These are phyloP conservation scores for Globisporangium perplexum DNA, from an alignment of 352 stramenopile genomes.

Conservation along the genomic window DNA sequence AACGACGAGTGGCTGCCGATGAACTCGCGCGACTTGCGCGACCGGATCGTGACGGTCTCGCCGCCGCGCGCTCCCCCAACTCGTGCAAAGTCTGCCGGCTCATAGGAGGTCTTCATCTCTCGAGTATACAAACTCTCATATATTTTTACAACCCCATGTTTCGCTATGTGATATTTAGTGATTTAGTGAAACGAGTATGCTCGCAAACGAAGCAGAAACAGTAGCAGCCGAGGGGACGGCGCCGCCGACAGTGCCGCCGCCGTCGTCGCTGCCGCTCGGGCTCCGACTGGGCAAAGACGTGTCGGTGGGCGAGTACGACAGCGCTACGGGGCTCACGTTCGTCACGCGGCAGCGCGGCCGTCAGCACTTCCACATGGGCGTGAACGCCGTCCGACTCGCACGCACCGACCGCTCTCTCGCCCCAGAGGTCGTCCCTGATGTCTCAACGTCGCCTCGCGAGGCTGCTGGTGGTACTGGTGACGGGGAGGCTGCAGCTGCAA, in stretches of 20 bases:
- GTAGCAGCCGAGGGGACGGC: neutral
- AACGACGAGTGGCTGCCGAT: constrained; percentile 70
- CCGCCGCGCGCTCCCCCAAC: constrained; percentile 6
- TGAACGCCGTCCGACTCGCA: constrained; percentile 15
- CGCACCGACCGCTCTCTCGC: neutral
- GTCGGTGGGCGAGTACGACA: constrained; percentile 59
- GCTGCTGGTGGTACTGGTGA: neutral
- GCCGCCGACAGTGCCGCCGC: neutral
- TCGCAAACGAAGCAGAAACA: no score
- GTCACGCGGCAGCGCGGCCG: constrained; percentile 67
- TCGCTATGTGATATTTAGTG: neutral
- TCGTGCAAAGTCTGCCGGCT: constrained; percentile 18
- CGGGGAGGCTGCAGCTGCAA: neutral
- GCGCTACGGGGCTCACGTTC: constrained; percentile 45
- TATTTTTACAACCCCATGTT: neutral
- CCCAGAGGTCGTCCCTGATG: neutral
- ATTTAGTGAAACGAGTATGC: no score
- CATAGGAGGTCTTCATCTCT: neutral
- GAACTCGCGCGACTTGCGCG: constrained; percentile 35
- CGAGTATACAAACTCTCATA: neutral
- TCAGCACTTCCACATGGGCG: constrained; percentile 73
- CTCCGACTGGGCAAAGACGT: constrained; percentile 26
- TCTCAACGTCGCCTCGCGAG: neutral
- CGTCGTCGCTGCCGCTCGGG: neutral
- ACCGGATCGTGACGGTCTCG: constrained; percentile 35